Evolutionary conservation across 2,329 filamentous ascomycete genomes (phyloP), one percentile per base, ranked within the genome.

Genomic region (Paramyrothecium sp.): DNA sequence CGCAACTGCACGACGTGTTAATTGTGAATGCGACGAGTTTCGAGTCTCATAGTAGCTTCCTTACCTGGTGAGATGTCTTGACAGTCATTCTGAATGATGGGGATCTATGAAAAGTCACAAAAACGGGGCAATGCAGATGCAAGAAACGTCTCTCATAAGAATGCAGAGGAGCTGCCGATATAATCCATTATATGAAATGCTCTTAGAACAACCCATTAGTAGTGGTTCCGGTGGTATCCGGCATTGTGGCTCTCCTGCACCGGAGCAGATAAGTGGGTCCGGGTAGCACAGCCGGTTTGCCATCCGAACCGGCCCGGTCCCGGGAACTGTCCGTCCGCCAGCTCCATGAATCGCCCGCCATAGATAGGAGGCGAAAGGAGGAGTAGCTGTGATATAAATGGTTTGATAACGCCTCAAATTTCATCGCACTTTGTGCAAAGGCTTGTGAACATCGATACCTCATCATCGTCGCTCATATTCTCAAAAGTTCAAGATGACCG

Each of bases 1-100:
- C 82, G 85, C 61, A 88, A 77, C 80, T 87, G 50, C 41, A 60
- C 38, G 19, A 16, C 17, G 20, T 22, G 26, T 19, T 30, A 17
- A 26, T 19, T 11, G 8, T 4, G 34, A 30, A 44, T n/a, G n/a
- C n/a, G n/a, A n/a, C n/a, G n/a, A n/a, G n/a, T n/a, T n/a, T n/a
- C n/a, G n/a, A n/a, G n/a, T n/a, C n/a, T n/a, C n/a, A n/a, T n/a
- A n/a, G n/a, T n/a, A 19, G 26, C 10, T 12, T 44, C 13, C 38
- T 44, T 44, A 44, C 38, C 38, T 44, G 5, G 13, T 44, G 38
- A 19, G 38, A 17, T 19, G 38, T 44, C 13, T 44, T 44, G 38
- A 44, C 38, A 19, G 38, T 44, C 38, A 44, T 44, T 44, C 4
- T 44, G 38, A 44, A 44, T 3, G 38, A 16, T 5, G 13, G 5